These are phyloP conservation scores for Ogataea ganodermae DNA, from an alignment of 805 yeast genomes.

Conservation along the genomic window DNA sequence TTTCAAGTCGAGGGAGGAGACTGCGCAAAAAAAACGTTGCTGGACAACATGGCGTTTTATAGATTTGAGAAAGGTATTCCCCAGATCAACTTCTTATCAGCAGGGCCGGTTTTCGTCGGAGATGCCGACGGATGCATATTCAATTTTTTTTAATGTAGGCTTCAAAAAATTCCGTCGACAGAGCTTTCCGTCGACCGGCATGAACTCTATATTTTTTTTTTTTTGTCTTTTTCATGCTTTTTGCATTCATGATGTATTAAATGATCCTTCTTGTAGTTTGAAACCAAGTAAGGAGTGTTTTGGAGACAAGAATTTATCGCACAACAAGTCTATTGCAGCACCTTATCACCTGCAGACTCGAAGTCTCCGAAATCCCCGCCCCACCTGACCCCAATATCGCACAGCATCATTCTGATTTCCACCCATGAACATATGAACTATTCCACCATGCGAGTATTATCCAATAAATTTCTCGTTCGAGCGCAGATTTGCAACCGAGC, in stretches of 20 bases:
- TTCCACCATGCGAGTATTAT: conserved; percentile 4
- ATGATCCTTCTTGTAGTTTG: too few species aligned
- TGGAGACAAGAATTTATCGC: too few species aligned
- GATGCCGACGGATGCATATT: conserved; percentile 8
- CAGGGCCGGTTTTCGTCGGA: conserved; percentile 24
- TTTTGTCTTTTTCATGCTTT: background rate
- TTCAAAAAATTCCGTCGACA: background rate
- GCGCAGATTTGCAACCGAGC: background rate
- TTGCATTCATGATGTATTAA: background rate
- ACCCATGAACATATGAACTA: background rate
- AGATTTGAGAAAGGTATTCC: background rate
- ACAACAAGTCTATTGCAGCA: too few species aligned
- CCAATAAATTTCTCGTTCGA: background rate
- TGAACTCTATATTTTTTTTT: background rate
- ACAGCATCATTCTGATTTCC: background rate
- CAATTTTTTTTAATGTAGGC: too few species aligned
- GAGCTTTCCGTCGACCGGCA: background rate
- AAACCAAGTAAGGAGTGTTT: too few species aligned
- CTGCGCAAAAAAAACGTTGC: background rate
- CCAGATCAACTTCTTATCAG: conserved; percentile 4
- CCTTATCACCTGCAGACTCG: background rate
- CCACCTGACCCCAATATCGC: background rate
- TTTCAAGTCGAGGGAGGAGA: too few species aligned
- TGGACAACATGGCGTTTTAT: conserved; percentile 1
- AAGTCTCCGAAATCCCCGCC: too few species aligned